Evolutionary conservation across 2,329 filamentous ascomycete species (phyloP).

Genomic region (Phyllosticta ampelicida): DNA sequence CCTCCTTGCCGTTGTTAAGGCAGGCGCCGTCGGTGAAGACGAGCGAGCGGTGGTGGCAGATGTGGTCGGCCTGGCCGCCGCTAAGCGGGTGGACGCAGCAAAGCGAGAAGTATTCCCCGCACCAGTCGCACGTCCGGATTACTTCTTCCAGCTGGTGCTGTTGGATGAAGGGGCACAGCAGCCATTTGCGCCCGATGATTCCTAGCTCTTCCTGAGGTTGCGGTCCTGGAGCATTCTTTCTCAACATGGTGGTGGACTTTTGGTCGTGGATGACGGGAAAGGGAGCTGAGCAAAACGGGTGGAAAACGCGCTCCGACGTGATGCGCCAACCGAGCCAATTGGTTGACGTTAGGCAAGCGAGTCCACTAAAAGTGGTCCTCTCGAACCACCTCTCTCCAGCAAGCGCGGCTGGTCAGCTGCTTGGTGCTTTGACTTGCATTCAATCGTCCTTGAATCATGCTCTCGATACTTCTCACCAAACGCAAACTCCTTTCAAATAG

Average conservation of each 20-base stretch:
- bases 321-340: background rate
- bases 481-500: too few species aligned
- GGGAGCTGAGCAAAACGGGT: background rate
- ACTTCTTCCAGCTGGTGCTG: background rate
- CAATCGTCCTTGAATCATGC: too few species aligned
- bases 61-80: background rate
- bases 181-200: background rate
- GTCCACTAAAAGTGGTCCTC: background rate
- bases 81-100: background rate
- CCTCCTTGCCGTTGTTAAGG: constrained; percentile 11
- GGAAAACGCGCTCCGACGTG: background rate
- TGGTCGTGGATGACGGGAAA: background rate
- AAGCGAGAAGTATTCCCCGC: background rate
- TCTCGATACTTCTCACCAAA: too few species aligned
- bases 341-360: background rate
- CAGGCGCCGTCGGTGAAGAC: constrained; percentile 13
- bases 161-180: background rate
- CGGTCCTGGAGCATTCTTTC: background rate
- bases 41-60: background rate
- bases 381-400: background rate
- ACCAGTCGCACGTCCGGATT: background rate
- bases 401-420: background rate
- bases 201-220: background rate
- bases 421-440: background rate
- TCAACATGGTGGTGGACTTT: background rate